A percentile compares a stretch with the other conserved stretches of the same genome.
Conservation (phyloP, 352 stramenopile genomes). For the Globisporangium spiculum region DNA sequence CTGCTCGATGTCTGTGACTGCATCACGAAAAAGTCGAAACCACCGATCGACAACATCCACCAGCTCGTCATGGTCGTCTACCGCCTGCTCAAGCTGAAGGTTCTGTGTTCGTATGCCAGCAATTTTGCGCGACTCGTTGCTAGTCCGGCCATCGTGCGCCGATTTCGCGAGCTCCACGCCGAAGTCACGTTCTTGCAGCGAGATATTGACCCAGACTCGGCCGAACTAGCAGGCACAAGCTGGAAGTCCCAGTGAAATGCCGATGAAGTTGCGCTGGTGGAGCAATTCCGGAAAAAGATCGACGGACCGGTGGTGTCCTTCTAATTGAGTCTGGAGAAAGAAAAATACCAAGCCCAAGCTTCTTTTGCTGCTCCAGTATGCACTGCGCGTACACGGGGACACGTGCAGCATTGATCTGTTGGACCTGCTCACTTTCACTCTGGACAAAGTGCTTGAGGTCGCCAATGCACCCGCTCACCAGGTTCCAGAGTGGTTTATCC, state of each 20-base stretch:
- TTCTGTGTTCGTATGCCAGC: not conserved
- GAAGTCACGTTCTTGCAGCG: constrained; percentile 6
- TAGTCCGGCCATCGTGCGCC: not conserved
- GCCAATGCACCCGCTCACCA: no score
- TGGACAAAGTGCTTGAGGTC: not conserved
- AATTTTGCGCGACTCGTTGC: constrained; percentile 1
- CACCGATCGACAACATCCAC: not conserved
- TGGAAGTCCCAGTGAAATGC: not conserved
- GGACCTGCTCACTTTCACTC: not conserved
- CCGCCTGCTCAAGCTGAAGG: not conserved
- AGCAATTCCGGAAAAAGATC: not conserved
- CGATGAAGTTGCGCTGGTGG: not conserved
- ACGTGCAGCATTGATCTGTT: constrained; percentile 4
- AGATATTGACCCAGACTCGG: not conserved
- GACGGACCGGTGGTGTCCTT: not conserved
- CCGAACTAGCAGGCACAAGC: not conserved
- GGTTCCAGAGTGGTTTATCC: constrained; percentile 47
- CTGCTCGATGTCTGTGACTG: not conserved
- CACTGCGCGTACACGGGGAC: not conserved
- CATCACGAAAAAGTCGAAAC: not conserved
- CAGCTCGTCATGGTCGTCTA: constrained; percentile 3
- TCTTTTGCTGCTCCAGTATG: constrained; percentile 1
- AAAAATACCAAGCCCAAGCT: not conserved
- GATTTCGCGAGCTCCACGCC: constrained; percentile 7
- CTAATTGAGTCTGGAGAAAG: not conserved